Evolutionary conservation across 345 rosid genomes (phyloP).

Genomic region (Moringa oleifera): DNA sequence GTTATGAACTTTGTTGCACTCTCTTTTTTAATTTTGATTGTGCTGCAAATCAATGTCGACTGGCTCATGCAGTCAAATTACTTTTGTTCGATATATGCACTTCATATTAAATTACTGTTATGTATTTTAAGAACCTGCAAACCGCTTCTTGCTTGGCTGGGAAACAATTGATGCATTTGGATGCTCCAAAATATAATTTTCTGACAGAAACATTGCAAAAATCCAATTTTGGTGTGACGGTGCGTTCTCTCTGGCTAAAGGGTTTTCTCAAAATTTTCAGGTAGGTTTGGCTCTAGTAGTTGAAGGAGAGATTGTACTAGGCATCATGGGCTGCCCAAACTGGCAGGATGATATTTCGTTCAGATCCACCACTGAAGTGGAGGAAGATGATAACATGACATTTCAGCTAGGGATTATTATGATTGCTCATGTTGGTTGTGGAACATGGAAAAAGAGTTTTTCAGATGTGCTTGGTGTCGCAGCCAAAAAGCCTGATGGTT

Average conservation of each 20-base stretch:
- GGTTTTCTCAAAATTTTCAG: constrained; percentile 32
- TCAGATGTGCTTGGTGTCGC: constrained; percentile 18
- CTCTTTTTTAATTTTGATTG: too few species aligned
- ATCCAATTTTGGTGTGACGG: not conserved
- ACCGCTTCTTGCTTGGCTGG: not conserved
- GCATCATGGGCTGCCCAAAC: constrained; percentile 91
- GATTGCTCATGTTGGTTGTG: constrained; percentile 72
- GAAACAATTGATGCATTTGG: not conserved
- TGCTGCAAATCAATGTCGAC: too few species aligned
- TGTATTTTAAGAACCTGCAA: not conserved
- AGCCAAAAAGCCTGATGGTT: constrained; percentile 30
- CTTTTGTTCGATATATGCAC: too few species aligned
- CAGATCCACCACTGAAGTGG: constrained; percentile 19
- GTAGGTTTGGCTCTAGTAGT: constrained; percentile 92
- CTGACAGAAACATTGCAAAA: too few species aligned
- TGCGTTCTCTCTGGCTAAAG: constrained; percentile 19
- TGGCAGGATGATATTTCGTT: constrained; percentile 42
- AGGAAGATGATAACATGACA: constrained; percentile 15
- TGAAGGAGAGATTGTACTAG: constrained; percentile 67
- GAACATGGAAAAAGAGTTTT: constrained; percentile 69
- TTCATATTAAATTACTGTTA: too few species aligned
- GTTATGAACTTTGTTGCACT: too few species aligned
- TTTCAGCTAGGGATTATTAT: constrained; percentile 48
- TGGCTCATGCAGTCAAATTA: too few species aligned
- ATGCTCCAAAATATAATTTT: not conserved